A percentile compares a stretch with the other conserved stretches of the same genome.
These are phyloP conservation scores for Cupressus sempervirens DNA, from an alignment of 75 land plant genomes.

Conservation along the genomic window DNA sequence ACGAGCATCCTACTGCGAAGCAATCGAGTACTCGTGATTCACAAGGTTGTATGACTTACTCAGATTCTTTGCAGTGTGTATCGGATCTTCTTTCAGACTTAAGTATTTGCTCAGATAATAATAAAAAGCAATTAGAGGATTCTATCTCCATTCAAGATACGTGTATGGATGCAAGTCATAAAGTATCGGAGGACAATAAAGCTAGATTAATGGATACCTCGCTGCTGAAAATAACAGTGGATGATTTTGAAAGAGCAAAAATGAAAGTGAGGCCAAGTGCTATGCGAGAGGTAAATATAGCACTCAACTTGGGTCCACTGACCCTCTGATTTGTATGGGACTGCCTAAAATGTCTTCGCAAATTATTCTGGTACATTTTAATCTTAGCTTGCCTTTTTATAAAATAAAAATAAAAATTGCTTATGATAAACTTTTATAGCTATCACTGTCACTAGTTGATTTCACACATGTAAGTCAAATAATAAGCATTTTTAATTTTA, in stretches of 20 bases:
- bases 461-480: background rate
- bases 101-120: constrained; percentile 2
- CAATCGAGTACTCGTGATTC: background rate
- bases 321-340: background rate
- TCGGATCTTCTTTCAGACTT: constrained; percentile 3
- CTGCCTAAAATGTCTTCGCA: background rate
- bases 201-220: background rate
- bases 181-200: background rate
- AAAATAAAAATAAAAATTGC: background rate
- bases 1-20: background rate
- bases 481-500: background rate
- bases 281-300: constrained; percentile 83
- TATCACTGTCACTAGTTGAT: background rate
- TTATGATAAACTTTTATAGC: background rate
- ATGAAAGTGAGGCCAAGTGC: constrained; percentile 93
- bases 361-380: background rate
- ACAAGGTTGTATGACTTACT: background rate
- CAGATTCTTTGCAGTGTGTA: constrained; percentile 3
- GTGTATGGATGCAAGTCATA: constrained; percentile 3
- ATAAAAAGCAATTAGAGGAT: background rate
- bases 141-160: background rate
- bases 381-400: background rate
- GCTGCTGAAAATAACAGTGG: constrained; percentile 35
- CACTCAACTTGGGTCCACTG: background rate
- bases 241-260: constrained; percentile 87